Base-by-base conservation (phyloP, 2,329 filamentous ascomycete species). In the Colletotrichum higginsianum region DNA sequence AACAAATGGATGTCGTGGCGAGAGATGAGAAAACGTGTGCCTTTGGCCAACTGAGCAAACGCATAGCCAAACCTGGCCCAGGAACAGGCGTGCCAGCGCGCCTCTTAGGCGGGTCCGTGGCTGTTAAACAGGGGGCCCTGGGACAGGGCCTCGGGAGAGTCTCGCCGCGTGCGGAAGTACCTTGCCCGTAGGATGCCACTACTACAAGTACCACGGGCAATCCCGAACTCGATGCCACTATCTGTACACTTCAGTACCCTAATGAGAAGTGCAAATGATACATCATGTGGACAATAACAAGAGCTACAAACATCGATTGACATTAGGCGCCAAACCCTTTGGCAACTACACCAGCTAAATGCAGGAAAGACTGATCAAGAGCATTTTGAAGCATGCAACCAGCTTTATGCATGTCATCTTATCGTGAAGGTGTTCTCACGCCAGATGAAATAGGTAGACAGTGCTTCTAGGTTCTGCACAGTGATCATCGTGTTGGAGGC, bases 21-120 rank as follows among this genome's bases (percentile, higher is more conserved):
- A 49, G 30, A 69, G 53, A 49, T 69, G 65, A 64, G 69, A 72
- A 72, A 72, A 72, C 66, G 65, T 72, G 53, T 72, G 66, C 65
- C 66, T 69, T 71, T 57, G 35, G 69, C 58, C 55, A n/a, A 60
- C 53, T 64, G 68, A 72, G 69, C 58, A 68, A 68, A 69, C 42
- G 60, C 58, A 69, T 55, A 53, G 46, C 65, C 65, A 56, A 61
- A 61, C 69, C 65, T 69, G 66, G 58, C 26, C 65, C 57, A 67
- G 57, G 44, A 49, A 50, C 49, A 44, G 65, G 60, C 66, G 60
- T 64, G 66, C 68, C 64, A 68, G 42, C 65, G 69, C 65, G 65
- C 47, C 60, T 63, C 53, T 60, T 18, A 40, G 58, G 68, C 68
- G 68, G 68, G 68, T 63, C 63, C 63, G 63, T 64, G 65, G 53